phyloP scores from a whole-genome alignment of 257 asterid genomes.

The Solanum clarkiae region DNA sequence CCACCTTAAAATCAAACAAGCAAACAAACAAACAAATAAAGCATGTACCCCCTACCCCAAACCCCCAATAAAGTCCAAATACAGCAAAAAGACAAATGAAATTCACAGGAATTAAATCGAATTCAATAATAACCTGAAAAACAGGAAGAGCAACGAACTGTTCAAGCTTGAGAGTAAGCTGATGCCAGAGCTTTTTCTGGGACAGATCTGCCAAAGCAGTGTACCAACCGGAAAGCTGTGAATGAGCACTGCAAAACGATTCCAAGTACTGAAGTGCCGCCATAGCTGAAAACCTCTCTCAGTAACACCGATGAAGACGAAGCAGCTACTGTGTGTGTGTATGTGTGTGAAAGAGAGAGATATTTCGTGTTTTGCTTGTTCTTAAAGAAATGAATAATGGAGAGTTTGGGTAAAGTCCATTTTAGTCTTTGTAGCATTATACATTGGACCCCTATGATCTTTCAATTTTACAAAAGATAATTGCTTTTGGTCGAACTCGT shows the following conservation, averaged over 20 bases:
- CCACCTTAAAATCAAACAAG: neutral
- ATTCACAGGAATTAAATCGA: neutral
- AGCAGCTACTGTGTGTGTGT: neutral
- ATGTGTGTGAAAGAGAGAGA: neutral
- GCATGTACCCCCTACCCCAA: neutral
- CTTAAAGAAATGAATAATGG: neutral
- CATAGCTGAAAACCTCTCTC: conserved; percentile 25
- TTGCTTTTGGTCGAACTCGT: neutral
- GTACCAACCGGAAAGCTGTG: conserved; percentile 89
- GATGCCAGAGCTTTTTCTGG: conserved; percentile 96
- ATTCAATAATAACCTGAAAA: conserved; percentile 48
- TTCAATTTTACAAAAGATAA: neutral
- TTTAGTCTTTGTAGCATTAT: neutral
- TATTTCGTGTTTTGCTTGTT: neutral
- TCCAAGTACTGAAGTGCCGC: conserved; percentile 86
- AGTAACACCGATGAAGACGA: neutral
- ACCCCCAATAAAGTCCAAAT: neutral
- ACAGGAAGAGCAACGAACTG: conserved; percentile 77
- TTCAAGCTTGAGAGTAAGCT: conserved; percentile 90
- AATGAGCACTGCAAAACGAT: conserved; percentile 47
- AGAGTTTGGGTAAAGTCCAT: neutral
- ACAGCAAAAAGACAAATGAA: neutral
- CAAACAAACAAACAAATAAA: neutral
- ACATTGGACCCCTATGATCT: neutral
- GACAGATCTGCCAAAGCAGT: conserved; percentile 83